These are phyloP conservation scores for Podospora pseudopauciseta DNA, from an alignment of 495 filamentous ascomycete genomes.

Conservation along the genomic window DNA sequence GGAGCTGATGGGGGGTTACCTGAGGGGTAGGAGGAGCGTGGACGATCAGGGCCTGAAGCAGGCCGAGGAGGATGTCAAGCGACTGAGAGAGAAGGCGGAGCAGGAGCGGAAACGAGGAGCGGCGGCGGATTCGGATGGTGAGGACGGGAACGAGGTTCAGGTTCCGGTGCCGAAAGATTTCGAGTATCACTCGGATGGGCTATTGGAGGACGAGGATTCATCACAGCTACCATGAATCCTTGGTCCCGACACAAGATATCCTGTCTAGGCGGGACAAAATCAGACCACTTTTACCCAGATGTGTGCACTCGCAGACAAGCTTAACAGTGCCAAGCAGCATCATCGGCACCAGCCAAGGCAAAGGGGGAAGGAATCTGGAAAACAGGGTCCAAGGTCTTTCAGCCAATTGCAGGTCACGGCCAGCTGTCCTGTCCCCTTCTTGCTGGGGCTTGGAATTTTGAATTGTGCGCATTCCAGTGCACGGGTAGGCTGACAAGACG, in stretches of 20 bases:
- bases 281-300: background rate
- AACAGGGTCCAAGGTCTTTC: background rate
- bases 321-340: background rate
- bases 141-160: constrained; percentile 14
- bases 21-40: constrained; percentile 23
- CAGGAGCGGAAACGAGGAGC: background rate
- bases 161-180: constrained; percentile 26
- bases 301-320: background rate
- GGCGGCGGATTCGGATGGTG: constrained; percentile 14
- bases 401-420: background rate
- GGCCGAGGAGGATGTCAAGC: background rate
- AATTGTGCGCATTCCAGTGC: background rate
- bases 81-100: background rate
- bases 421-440: background rate
- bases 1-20: constrained; percentile 38
- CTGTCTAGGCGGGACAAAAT: background rate
- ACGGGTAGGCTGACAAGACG: background rate
- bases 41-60: constrained; percentile 1
- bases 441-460: background rate
- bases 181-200: constrained; percentile 32
- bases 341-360: background rate
- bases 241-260: background rate
- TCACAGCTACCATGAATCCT: background rate
- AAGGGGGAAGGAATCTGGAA: background rate
- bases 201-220: constrained; percentile 10